Evolutionary conservation across 192 early-diverging fungal genomes (phyloP).

Genomic region (Haplosporangium gracile): DNA sequence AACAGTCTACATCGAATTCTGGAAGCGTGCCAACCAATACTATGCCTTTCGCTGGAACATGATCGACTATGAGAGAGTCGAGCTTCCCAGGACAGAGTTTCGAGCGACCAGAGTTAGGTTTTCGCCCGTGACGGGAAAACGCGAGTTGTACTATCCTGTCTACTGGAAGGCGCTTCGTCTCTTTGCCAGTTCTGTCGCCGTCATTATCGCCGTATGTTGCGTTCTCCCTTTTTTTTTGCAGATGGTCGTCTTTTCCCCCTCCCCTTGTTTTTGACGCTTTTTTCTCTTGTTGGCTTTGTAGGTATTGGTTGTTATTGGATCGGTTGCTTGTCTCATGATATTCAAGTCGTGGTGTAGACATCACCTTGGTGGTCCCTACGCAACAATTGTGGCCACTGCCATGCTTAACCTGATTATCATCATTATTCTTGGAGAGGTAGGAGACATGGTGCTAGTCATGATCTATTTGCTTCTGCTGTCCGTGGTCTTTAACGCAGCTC

Average conservation of each 20-base stretch:
- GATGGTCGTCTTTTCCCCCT: too few species aligned
- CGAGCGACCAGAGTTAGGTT: conserved; percentile 51
- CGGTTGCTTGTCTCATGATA: conserved; percentile 53
- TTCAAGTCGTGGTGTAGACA: conserved; percentile 51
- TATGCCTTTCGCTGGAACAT: conserved; percentile 68
- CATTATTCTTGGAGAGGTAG: conserved; percentile 63
- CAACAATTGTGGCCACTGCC: conserved; percentile 40
- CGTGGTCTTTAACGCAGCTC: conserved; percentile 6
- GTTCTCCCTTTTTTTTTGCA: too few species aligned
- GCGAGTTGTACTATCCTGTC: conserved; percentile 52
- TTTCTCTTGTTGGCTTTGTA: not conserved
- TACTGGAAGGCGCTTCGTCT: conserved; percentile 30
- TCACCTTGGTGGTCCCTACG: conserved; percentile 37
- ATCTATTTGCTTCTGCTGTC: conserved; percentile 11
- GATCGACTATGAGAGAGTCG: conserved; percentile 56
- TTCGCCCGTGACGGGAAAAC: conserved; percentile 62
- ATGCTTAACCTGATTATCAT: conserved; percentile 63
- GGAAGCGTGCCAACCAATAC: conserved; percentile 64
- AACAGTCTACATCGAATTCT: conserved; percentile 68
- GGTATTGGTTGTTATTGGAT: conserved; percentile 50
- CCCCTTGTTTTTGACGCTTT: not conserved
- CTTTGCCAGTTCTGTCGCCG: conserved; percentile 31
- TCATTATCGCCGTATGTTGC: conserved; percentile 20
- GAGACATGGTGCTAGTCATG: not conserved
- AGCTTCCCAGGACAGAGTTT: conserved; percentile 67